Percentiles rank a stretch among this genome's conserved stretches.
Evolutionary conservation across 1,139 yeast species (phyloP).

Genomic region (Taphrina wiesneri): DNA sequence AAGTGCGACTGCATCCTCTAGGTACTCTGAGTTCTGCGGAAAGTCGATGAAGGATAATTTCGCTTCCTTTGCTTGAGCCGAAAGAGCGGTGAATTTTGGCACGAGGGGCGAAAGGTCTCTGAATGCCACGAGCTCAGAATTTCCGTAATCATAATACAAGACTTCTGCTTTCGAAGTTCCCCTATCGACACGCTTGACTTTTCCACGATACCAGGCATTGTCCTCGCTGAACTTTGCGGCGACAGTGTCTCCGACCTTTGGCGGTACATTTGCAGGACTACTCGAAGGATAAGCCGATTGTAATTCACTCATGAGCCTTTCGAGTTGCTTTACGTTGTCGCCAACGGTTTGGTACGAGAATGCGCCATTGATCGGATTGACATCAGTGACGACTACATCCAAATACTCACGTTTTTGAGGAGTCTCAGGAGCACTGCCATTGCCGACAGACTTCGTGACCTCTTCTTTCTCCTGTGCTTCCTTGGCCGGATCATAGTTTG

Average conservation of each 20-base stretch:
- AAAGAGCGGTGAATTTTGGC: slow-evolving; percentile 52
- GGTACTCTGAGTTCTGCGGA: slow-evolving; percentile 63
- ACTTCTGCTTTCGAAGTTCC: slow-evolving; percentile 54
- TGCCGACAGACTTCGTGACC: slow-evolving; percentile 44
- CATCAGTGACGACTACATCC: slow-evolving; percentile 64
- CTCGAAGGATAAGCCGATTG: not conserved
- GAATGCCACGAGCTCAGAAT: slow-evolving; percentile 54
- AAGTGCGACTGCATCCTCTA: slow-evolving; percentile 59
- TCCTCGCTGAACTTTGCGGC: slow-evolving; percentile 60
- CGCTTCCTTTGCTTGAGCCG: slow-evolving; percentile 63
- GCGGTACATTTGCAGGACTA: slow-evolving; percentile 37
- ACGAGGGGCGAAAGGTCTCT: slow-evolving; percentile 59
- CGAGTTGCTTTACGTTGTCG: slow-evolving; percentile 43
- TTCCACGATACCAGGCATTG: slow-evolving; percentile 55
- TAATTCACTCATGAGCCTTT: slow-evolving; percentile 39
- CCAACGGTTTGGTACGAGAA: slow-evolving; percentile 37
- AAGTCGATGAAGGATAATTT: slow-evolving; percentile 58
- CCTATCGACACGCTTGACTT: slow-evolving; percentile 56
- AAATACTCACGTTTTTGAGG: slow-evolving; percentile 50
- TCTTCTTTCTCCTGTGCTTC: slow-evolving; percentile 42
- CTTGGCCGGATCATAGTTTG: slow-evolving; percentile 52
- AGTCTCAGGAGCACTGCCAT: slow-evolving; percentile 38
- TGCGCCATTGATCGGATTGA: slow-evolving; percentile 44
- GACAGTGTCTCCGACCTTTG: slow-evolving; percentile 61
- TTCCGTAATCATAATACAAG: slow-evolving; percentile 68